Conservation (phyloP, 305 asterid species). For the Lippia alba region DNA sequence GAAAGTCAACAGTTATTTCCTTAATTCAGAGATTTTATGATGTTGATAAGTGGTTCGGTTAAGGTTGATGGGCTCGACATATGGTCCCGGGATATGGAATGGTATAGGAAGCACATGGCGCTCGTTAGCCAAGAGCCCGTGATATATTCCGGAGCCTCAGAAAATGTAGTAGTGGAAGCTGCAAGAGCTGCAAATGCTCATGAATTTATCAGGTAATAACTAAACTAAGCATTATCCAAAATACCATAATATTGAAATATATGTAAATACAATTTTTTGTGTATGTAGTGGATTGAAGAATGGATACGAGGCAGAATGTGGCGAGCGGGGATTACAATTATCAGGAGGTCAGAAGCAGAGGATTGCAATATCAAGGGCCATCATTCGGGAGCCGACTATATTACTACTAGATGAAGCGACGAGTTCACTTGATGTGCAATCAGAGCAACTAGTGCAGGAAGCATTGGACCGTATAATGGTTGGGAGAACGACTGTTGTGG, state of each 20-base stretch:
- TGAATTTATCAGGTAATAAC: conserved; percentile 68
- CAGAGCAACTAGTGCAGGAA: conserved; percentile 81
- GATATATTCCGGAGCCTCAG: conserved; percentile 83
- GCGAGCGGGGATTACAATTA: conserved; percentile 73
- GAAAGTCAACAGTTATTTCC: conserved; percentile 79
- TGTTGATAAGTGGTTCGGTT: conserved; percentile 55
- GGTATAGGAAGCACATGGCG: conserved; percentile 77
- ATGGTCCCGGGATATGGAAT: conserved; percentile 58
- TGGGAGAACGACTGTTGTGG: conserved; percentile 75
- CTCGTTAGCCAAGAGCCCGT: conserved; percentile 91
- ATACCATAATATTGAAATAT: no score
- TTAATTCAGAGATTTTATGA: conserved; percentile 81
- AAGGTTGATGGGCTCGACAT: conserved; percentile 69
- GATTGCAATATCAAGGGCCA: conserved; percentile 82
- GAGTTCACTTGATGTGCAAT: conserved; percentile 78
- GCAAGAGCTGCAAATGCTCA: conserved; percentile 89
- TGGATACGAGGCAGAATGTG: conserved; percentile 76
- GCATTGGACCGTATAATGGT: conserved; percentile 75
- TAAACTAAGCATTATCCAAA: conserved; percentile 15
- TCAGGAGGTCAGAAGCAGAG: conserved; percentile 91
- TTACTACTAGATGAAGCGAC: conserved; percentile 84
- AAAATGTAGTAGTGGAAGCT: conserved; percentile 71
- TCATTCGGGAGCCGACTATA: conserved; percentile 61
- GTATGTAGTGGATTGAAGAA: conserved; percentile 60
- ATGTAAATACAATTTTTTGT: not conserved